Percentiles rank a stretch among this genome's conserved stretches.
These are phyloP conservation scores for Serpula lacrymans DNA, from an alignment of 768 basidiomycete genomes.

Conservation along the genomic window DNA sequence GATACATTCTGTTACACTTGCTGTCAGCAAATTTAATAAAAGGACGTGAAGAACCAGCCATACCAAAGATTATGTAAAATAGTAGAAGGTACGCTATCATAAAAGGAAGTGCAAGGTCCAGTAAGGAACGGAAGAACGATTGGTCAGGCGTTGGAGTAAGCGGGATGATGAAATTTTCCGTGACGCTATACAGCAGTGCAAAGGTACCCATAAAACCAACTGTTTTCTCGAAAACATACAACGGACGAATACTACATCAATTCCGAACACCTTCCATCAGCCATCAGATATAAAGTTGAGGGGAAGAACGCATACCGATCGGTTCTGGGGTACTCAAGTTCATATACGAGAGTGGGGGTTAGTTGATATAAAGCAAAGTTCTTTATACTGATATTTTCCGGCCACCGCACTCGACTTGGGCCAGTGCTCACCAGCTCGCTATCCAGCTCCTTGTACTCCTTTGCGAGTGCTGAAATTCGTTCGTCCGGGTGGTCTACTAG, in stretches of 20 bases:
- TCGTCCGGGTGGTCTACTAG: slow-evolving; percentile 66
- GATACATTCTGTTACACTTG: slow-evolving; percentile 69
- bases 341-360: slow-evolving; percentile 92
- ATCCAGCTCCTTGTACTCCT: slow-evolving; percentile 72
- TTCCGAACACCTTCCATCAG: slow-evolving; percentile 3
- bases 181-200: slow-evolving; percentile 87
- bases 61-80: slow-evolving; percentile 85
- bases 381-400: slow-evolving; percentile 75
- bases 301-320: slow-evolving; percentile 49
- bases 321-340: slow-evolving; percentile 93
- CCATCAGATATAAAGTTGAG: not conserved
- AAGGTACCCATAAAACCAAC: slow-evolving; percentile 96
- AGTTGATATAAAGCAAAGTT: slow-evolving; percentile 86
- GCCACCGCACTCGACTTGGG: slow-evolving; percentile 67
- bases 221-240: slow-evolving; percentile 53
- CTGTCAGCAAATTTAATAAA: not conserved
- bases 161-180: slow-evolving; percentile 92
- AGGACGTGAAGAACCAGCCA: slow-evolving; percentile 15
- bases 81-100: slow-evolving; percentile 88
- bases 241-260: slow-evolving; percentile 42
- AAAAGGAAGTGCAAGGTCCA: slow-evolving; percentile 90
- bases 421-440: slow-evolving; percentile 75
- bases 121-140: slow-evolving; percentile 69
- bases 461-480: slow-evolving; percentile 64
- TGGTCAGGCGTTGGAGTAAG: slow-evolving; percentile 65